phyloP scores from a whole-genome alignment of 2,329 filamentous ascomycete genomes.

The Stemphylium lycopersici region DNA sequence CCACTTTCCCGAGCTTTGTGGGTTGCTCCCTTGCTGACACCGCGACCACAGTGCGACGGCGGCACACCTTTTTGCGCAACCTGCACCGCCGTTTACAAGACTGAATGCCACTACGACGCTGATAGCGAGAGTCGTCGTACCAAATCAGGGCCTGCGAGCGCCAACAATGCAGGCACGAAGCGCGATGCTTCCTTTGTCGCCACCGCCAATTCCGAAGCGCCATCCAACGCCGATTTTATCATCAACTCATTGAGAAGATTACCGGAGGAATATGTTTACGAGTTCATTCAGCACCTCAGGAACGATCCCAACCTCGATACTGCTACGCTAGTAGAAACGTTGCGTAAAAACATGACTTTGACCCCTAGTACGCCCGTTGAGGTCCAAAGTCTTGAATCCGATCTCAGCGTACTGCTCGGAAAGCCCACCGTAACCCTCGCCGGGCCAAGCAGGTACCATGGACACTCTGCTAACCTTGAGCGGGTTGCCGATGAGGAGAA shows the following conservation, averaged over 20 bases:
- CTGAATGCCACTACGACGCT: constrained; percentile 57
- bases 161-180: constrained; percentile 31
- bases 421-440: constrained; percentile 42
- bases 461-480: constrained; percentile 46
- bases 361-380: constrained; percentile 33
- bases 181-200: constrained; percentile 34
- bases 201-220: constrained; percentile 13
- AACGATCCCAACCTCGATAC: constrained; percentile 49
- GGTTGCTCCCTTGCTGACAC: constrained; percentile 19
- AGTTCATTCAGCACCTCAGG: constrained; percentile 53
- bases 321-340: constrained; percentile 48
- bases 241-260: constrained; percentile 52
- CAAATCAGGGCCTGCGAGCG: constrained; percentile 40
- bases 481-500: constrained; percentile 47
- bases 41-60: constrained; percentile 56
- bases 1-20: background rate
- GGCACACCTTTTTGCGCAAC: constrained; percentile 57
- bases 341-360: constrained; percentile 48
- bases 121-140: constrained; percentile 56
- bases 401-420: constrained; percentile 47
- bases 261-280: constrained; percentile 53
- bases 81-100: constrained; percentile 58
- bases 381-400: constrained; percentile 41
- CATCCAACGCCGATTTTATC: constrained; percentile 45
- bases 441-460: constrained; percentile 46